phyloP scores from a whole-genome alignment of 371 early-diverging fungal genomes.

The Cokeromyces recurvatus region DNA sequence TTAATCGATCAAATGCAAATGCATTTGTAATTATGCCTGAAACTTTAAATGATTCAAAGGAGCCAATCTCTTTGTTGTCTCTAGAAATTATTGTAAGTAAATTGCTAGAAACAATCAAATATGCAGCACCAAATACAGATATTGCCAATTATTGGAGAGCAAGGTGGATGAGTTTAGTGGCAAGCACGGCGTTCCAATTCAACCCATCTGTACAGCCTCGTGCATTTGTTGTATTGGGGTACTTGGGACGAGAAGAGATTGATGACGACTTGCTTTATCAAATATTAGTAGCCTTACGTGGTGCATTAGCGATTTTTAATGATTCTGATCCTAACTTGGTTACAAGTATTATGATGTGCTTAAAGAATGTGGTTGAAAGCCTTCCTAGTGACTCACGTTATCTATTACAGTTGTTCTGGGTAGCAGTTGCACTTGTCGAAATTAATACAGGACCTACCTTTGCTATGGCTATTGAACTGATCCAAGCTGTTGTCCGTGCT shows the following conservation, averaged over 20 bases:
- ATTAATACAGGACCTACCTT: slow-evolving; percentile 78
- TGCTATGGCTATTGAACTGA: slow-evolving; percentile 59
- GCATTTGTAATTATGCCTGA: slow-evolving; percentile 62
- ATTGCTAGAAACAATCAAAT: slow-evolving; percentile 69
- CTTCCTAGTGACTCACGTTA: slow-evolving; percentile 69
- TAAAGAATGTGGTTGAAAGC: slow-evolving; percentile 77
- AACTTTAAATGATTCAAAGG: slow-evolving; percentile 53
- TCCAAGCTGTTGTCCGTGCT: slow-evolving; percentile 65
- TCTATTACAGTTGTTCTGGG: slow-evolving; percentile 82
- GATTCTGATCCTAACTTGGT: slow-evolving; percentile 71
- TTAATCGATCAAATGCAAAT: slow-evolving; percentile 58
- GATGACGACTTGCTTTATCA: slow-evolving; percentile 87
- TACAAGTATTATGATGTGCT: slow-evolving; percentile 75
- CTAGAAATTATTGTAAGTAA: slow-evolving; percentile 73
- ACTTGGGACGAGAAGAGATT: slow-evolving; percentile 75
- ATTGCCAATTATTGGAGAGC: slow-evolving; percentile 77
- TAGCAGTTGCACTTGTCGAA: slow-evolving; percentile 76
- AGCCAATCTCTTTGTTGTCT: slow-evolving; percentile 62
- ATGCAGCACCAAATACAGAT: slow-evolving; percentile 65
- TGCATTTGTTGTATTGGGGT: slow-evolving; percentile 85
- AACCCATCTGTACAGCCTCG: slow-evolving; percentile 90
- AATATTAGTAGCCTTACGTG: slow-evolving; percentile 76
- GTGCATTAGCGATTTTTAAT: slow-evolving; percentile 73
- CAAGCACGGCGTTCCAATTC: slow-evolving; percentile 85
- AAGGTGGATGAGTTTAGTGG: slow-evolving; percentile 87